Base-by-base conservation (phyloP, 805 yeast genomes). In the Kurtzmaniella fragi region DNA sequence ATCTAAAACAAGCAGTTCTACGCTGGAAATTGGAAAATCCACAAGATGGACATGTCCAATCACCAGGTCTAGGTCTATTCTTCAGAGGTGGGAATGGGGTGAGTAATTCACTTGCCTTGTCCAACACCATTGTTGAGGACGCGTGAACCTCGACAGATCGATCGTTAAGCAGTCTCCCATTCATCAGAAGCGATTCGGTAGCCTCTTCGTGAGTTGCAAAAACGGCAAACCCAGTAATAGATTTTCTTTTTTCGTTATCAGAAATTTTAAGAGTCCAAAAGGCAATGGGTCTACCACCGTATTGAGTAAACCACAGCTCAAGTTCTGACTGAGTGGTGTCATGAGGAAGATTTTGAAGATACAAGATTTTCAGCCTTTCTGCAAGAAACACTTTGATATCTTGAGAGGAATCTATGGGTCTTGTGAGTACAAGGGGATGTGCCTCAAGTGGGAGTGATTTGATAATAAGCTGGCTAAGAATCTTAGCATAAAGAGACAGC, bases 31-130 rank as follows among this genome's bases (percentile, higher is more conserved):
- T 90, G 17, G 95, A 85, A 54, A 90, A 90, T 1, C 96, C 96
- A 70, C 97, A 90, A 5, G 90, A 81, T 17, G 96, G 95, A 61
- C 97, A 90, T n/a, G 85, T 86, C 97, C 97, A 90, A 58, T 90
- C 97, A 15, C 97, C 97, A 0, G 97, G 97, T 54, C 97, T 73
- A 16, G 96, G 95, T 51, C 93, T 73, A 61, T 90, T 89, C 44
- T 77, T 77, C 48, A 87, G 84, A 25, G 83, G 79, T 12, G 96
- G 95, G 63, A 90, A 90, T 3, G 95, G 88, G 0, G 86, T 74
- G 43, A 90, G 66, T 32, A 90, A 75, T 30, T 84, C 95, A 48
- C 79, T 84, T 1, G 96, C 95, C 44, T 79, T 75, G 47, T 87
- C 96, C 35, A 90, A 67, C 2, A 90, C 85, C 31, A 74, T 65